Conservation (phyloP, 441 rosid species). For the Euphorbia schlechtendalii region DNA sequence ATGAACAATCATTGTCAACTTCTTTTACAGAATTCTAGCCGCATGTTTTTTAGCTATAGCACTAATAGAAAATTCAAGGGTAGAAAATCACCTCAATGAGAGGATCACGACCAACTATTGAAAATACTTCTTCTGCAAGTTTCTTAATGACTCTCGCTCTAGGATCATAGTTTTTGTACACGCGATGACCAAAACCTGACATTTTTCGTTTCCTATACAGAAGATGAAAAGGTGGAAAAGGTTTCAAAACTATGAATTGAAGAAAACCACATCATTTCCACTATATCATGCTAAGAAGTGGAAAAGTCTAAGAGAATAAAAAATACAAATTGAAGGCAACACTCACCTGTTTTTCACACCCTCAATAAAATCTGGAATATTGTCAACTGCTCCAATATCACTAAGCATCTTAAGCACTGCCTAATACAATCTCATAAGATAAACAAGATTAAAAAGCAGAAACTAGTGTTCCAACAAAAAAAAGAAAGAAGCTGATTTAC, state of each 20-base stretch:
- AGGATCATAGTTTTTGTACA: conserved; percentile 97
- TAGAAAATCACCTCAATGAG: conserved; percentile 72
- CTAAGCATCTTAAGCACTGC: conserved; percentile 93
- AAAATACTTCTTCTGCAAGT: conserved; percentile 93
- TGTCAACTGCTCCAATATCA: conserved; percentile 79
- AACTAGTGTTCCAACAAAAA: not conserved
- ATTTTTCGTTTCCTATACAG: conserved; percentile 75
- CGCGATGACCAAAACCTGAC: conserved; percentile 99
- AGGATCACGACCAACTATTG: conserved; percentile 97
- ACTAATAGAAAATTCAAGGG: not conserved
- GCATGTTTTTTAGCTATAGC: not conserved
- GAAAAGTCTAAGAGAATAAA: not conserved
- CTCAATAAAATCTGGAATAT: conserved; percentile 71
- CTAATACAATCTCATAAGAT: conserved; percentile 31
- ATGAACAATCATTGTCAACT: not conserved
- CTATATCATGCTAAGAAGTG: not conserved
- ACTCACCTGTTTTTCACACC: conserved; percentile 66
- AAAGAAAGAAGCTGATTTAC: not conserved
- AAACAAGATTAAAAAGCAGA: conserved; percentile 1
- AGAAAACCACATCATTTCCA: not conserved
- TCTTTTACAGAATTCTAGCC: not conserved
- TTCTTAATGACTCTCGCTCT: conserved; percentile 88
- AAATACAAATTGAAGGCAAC: not conserved
- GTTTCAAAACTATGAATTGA: conserved; percentile 3
- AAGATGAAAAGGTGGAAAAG: conserved; percentile 4